Percentiles rank a stretch among this genome's conserved stretches.
Evolutionary conservation across 176 grass and related monocot genomes (phyloP).

Genomic region (Carex scoparia): DNA sequence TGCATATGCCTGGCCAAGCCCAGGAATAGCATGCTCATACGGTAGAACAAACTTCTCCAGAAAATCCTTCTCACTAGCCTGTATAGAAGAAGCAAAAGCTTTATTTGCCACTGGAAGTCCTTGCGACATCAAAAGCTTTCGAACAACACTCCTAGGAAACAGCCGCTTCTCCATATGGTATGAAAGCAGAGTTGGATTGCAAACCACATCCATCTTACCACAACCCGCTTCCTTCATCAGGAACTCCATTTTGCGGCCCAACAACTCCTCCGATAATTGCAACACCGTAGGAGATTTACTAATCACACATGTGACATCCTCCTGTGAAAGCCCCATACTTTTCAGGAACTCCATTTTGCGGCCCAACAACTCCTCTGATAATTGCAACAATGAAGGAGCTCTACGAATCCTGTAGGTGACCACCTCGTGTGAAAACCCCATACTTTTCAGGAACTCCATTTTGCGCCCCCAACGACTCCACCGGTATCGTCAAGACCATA

Average conservation of each 20-base stretch:
- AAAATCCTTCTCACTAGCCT: conserved; percentile 11
- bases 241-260: too few relatives aligned
- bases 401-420: neutral
- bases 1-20: conserved; percentile 1
- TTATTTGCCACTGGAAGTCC: conserved; percentile 1
- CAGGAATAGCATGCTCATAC: conserved; percentile 30
- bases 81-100: neutral
- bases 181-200: conserved; percentile 13
- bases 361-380: too few relatives aligned
- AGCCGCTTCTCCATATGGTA: conserved; percentile 40
- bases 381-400: too few relatives aligned
- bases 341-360: too few relatives aligned
- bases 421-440: conserved; percentile 30
- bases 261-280: too few relatives aligned
- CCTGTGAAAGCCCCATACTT: too few relatives aligned
- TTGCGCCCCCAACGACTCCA: too few relatives aligned
- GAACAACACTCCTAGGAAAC: conserved; percentile 27
- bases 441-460: neutral
- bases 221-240: too few relatives aligned
- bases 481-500: too few relatives aligned
- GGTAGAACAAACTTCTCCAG: conserved; percentile 30
- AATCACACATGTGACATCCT: too few relatives aligned
- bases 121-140: conserved; percentile 29
- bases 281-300: too few relatives aligned
- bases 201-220: too few relatives aligned